Base-by-base conservation (phyloP, 352 stramenopile species). In the Phytophthora pluvialis region DNA sequence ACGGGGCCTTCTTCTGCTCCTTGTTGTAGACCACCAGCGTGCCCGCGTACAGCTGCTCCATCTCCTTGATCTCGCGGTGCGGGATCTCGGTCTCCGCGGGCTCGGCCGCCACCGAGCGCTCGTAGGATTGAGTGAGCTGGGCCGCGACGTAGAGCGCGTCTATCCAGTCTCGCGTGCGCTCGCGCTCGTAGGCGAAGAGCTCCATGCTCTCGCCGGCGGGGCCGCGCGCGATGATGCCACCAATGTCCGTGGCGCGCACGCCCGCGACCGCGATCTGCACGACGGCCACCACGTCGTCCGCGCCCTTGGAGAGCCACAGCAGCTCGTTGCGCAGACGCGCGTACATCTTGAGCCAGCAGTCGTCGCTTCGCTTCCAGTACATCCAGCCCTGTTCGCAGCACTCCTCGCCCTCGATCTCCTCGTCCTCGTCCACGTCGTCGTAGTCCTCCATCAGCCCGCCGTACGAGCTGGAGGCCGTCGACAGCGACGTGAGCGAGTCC, bases 321-420 rank as follows among this genome's bases (percentile, higher is more conserved):
- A 89, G 67, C 64, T 93, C 77, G 60, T 89, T 82, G 38, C 75
- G 75, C 54, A 91, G 67, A 43, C 88, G 80, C 47, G 77, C 81
- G 66, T 80, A 91, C 50, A 93, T 84, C 66, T 93, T 93, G 56
- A 86, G 80, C 84, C 84, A 93, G 72, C 76, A 88, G 53, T 81
- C 70, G 39, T 45, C 49, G 50, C 81, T 78, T 51, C 75, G 81
- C 42, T 82, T 81, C 84, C 84, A 93, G 73, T 91, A 93, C 75
- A 91, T 88, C 84, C 84, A 93, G 35, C 77, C 81, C 44, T 86
- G 68, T 39, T 75, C 56, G 15, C 45, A 70, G 49, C 70, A 78
- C 43, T 73, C 53, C 29, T 70, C 25, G 13, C 50, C 25, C 49
- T 78, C 57, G 3, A 61, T 7, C 40, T 78, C 55, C 28, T 67